Percentiles rank a stretch among this genome's conserved stretches.
Evolutionary conservation across 441 rosid species (phyloP).

Genomic region (Pelargonium citronellum): DNA sequence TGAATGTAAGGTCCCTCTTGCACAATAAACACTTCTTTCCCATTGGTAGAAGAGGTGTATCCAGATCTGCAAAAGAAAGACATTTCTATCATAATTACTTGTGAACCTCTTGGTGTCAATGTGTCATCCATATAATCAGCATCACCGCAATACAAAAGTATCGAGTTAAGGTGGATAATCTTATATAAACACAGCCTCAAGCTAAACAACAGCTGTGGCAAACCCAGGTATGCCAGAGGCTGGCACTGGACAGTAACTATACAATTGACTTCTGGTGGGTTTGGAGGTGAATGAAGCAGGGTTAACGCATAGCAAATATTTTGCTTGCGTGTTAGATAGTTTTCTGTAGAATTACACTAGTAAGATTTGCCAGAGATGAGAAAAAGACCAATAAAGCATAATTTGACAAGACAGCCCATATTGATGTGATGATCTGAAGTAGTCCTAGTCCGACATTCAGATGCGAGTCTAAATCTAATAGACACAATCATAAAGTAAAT

Average conservation of each 20-base stretch:
- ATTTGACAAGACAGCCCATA: background rate
- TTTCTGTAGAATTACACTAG: background rate
- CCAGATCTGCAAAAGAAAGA: background rate
- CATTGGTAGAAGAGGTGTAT: background rate
- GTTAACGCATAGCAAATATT: too few relatives aligned
- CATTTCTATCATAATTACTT: background rate
- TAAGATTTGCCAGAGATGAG: background rate
- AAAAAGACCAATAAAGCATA: background rate
- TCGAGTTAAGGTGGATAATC: background rate
- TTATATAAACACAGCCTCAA: too few relatives aligned
- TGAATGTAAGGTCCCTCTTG: conserved; percentile 6
- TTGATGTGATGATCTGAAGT: background rate
- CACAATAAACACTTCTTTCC: conserved; percentile 6
- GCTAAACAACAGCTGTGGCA: too few relatives aligned
- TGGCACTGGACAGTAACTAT: too few relatives aligned
- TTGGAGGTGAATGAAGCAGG: too few relatives aligned
- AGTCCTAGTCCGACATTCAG: background rate
- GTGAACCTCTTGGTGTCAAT: background rate
- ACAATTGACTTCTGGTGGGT: too few relatives aligned
- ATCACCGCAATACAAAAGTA: background rate
- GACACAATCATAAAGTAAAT: background rate
- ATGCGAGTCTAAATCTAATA: background rate
- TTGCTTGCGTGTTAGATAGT: too few relatives aligned
- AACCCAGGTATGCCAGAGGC: too few relatives aligned
- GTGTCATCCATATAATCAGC: background rate